Evolutionary conservation across 768 basidiomycete genomes (phyloP).

Genomic region (Leccinum ochraceum): DNA sequence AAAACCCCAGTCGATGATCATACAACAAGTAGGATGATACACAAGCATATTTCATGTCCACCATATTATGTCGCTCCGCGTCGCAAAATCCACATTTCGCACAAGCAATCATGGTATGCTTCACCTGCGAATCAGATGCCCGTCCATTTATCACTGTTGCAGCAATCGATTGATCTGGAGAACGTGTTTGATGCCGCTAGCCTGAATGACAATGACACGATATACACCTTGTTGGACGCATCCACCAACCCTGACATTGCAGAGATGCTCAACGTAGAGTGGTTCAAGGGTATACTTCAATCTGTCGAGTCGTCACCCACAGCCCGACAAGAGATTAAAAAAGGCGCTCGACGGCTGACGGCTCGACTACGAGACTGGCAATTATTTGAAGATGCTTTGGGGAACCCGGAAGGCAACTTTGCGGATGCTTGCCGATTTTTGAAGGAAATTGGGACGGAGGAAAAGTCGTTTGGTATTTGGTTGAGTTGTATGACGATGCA

Average conservation of each 20-base stretch:
- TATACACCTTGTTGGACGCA: slow-evolving; percentile 62
- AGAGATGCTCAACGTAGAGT: slow-evolving; percentile 43
- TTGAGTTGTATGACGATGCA: slow-evolving; percentile 68
- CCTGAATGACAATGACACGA: slow-evolving; percentile 53
- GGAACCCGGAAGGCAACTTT: slow-evolving; percentile 54
- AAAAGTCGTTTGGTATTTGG: slow-evolving; percentile 72
- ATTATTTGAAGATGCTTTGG: slow-evolving; percentile 60
- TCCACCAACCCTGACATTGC: slow-evolving; percentile 66
- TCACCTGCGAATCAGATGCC: no score
- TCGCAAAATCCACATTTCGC: slow-evolving; percentile 58
- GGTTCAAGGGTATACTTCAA: slow-evolving; percentile 28
- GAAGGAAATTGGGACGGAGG: slow-evolving; percentile 62
- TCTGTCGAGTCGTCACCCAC: slow-evolving; percentile 32
- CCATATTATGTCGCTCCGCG: slow-evolving; percentile 61
- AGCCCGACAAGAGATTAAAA: slow-evolving; percentile 41
- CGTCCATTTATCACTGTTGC: slow-evolving; percentile 13
- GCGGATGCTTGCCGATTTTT: slow-evolving; percentile 48
- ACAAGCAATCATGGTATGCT: slow-evolving; percentile 45
- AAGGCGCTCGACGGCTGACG: slow-evolving; percentile 48
- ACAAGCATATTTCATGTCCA: slow-evolving; percentile 62
- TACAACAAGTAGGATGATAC: slow-evolving; percentile 42
- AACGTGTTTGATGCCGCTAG: slow-evolving; percentile 53
- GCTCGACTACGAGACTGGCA: slow-evolving; percentile 59
- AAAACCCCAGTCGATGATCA: slow-evolving; percentile 4
- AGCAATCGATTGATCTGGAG: slow-evolving; percentile 61